Evolutionary conservation across 257 asterid genomes (phyloP).

Genomic region (Primulina eburnea): DNA sequence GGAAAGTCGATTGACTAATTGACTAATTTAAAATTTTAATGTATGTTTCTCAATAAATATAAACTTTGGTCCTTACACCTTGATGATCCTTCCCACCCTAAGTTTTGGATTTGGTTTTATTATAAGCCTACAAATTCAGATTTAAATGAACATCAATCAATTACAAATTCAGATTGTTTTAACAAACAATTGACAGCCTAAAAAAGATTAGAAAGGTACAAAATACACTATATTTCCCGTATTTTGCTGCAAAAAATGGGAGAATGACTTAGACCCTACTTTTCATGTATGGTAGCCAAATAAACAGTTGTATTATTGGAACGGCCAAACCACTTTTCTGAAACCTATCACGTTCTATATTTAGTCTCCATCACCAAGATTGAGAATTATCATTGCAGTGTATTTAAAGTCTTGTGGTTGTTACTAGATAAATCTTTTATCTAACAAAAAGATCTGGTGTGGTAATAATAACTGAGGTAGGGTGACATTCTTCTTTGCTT

Average conservation of each 20-base stretch:
- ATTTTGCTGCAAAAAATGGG: background rate
- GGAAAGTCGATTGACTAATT: too few relatives aligned
- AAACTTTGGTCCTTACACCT: too few relatives aligned
- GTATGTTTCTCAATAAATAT: too few relatives aligned
- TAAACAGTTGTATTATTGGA: conserved; percentile 3
- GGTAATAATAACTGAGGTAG: background rate
- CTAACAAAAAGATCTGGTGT: background rate
- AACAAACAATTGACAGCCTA: background rate
- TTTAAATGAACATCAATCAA: background rate
- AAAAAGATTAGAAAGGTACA: background rate
- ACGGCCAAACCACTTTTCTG: background rate
- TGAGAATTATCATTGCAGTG: background rate
- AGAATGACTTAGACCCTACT: background rate
- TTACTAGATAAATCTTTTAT: background rate
- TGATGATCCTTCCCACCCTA: background rate
- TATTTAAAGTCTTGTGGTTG: background rate
- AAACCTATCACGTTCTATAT: conserved; percentile 1
- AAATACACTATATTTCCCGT: background rate
- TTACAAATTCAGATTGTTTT: background rate
- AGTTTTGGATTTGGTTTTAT: conserved; percentile 6
- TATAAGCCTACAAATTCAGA: background rate
- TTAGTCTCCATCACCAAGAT: conserved; percentile 11
- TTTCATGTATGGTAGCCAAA: background rate
- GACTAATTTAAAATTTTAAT: too few relatives aligned
- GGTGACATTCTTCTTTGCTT: background rate